Evolutionary conservation across 129 eudicot species (phyloP), one percentile per base, ranked within the genome.

Genomic region (Artemisia annua): DNA sequence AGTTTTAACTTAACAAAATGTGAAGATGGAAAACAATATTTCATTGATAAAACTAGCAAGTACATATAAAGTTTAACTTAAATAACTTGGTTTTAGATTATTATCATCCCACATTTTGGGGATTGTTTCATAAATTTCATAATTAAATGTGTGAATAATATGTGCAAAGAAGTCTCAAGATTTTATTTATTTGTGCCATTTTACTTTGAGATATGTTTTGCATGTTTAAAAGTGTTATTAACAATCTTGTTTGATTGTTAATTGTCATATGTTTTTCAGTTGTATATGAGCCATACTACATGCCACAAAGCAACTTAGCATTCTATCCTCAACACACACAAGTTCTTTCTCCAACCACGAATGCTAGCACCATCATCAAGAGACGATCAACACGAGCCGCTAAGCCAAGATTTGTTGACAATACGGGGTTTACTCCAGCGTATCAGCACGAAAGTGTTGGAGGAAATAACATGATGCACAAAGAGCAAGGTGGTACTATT

Each of bases 261-360:
- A 66, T 18, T 68, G 48, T 49, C 11, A 24, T 56, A 10, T 39
- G 55, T 71, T 56, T 67, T 70, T 18, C 80, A 86, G 92, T 83
- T 48, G 72, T 87, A 3, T 85, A 82, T 76, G 77, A 69, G 66
- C 86, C 85, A 78, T 82, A 69, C 53, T 87, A 73, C 87, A 51
- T 85, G 26, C 83, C 85, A 58, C 87, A 75, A 50, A 66, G 16
- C 24, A 81, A 85, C 22, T 2, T 78, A 73, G 90, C 82, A 69
- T 82, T 80, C 43, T 82, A 80, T 48, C 78, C 78, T 10, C 86
- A 76, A 16, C 79, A 75, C 26, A 81, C 85, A 8, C 88, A 72
- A 79, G 70, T 69, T 4, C 49, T 79, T 28, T 83, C 87, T 17
- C 83, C 85, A 2, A 54, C 28, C 55, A 44, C 67, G 7, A 39